Evolutionary conservation across 495 filamentous ascomycete species (phyloP).

Genomic region (Viridothelium virens): DNA sequence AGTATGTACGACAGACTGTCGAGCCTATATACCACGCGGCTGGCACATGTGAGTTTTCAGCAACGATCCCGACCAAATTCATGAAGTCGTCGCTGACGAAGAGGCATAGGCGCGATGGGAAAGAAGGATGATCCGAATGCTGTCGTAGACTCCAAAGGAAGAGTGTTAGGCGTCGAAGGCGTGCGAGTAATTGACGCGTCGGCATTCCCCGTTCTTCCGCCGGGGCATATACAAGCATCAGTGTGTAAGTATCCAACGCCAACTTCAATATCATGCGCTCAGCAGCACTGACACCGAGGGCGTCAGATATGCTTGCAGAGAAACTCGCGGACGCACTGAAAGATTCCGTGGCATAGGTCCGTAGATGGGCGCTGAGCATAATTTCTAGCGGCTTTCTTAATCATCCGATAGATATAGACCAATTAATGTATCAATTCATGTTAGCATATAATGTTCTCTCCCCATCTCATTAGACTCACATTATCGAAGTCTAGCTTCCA

Average conservation of each 20-base stretch:
- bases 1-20: background rate
- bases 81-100: background rate
- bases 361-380: too few relatives aligned
- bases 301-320: conserved; percentile 45
- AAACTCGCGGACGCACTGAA: conserved; percentile 53
- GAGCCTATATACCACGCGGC: background rate
- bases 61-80: background rate
- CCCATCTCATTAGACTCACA: too few relatives aligned
- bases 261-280: background rate
- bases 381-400: too few relatives aligned
- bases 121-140: background rate
- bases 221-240: conserved; percentile 11
- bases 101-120: conserved; percentile 13
- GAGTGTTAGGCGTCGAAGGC: background rate
- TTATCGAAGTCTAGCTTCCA: too few relatives aligned
- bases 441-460: too few relatives aligned
- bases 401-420: too few relatives aligned
- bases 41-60: background rate
- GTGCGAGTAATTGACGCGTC: conserved; percentile 11
- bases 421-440: too few relatives aligned
- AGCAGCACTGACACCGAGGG: background rate
- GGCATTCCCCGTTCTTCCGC: conserved; percentile 9
- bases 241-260: conserved; percentile 11
- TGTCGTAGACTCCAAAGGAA: background rate
- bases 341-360: too few relatives aligned